Percentiles rank a stretch among this genome's conserved stretches.
Conservation (phyloP, 441 rosid genomes). For the Erysimum cheiri region DNA sequence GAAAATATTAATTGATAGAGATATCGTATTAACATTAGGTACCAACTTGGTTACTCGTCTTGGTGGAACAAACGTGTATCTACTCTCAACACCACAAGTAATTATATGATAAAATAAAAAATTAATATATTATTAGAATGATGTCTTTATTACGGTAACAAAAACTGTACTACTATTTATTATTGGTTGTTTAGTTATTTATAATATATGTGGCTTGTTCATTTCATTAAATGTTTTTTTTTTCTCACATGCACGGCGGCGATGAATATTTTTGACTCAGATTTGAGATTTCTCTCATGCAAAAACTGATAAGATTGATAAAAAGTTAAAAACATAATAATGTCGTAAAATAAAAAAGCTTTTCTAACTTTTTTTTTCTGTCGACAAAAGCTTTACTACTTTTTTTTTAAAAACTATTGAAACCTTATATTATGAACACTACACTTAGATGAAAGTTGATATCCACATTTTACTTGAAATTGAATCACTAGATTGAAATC, state of each 20-base stretch:
- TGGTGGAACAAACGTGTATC: conserved; percentile 39
- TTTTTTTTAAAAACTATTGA: no score
- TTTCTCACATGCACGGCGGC: conserved; percentile 34
- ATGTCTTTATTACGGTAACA: conserved; percentile 6
- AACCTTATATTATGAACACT: no score
- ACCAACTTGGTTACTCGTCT: conserved; percentile 38
- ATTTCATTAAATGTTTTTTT: conserved; percentile 16
- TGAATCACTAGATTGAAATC: no score
- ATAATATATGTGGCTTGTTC: conserved; percentile 7
- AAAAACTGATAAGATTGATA: background rate
- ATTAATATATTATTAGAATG: conserved; percentile 1
- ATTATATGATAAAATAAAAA: background rate
- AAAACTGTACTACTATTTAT: background rate
- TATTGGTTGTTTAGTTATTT: conserved; percentile 7
- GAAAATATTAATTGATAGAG: conserved; percentile 11
- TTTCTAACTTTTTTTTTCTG: background rate
- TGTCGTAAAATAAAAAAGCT: background rate
- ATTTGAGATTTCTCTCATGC: conserved; percentile 13
- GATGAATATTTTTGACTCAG: conserved; percentile 5
- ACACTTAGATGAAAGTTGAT: no score
- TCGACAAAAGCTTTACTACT: no score
- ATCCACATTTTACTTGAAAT: no score
- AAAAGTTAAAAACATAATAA: background rate
- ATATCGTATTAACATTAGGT: conserved; percentile 28
- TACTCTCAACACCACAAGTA: conserved; percentile 22